A percentile compares a stretch with the other conserved stretches of the same genome.
These are phyloP conservation scores for Colletotrichum euphorbiae DNA, from an alignment of 2,329 filamentous ascomycete species.

Conservation along the genomic window DNA sequence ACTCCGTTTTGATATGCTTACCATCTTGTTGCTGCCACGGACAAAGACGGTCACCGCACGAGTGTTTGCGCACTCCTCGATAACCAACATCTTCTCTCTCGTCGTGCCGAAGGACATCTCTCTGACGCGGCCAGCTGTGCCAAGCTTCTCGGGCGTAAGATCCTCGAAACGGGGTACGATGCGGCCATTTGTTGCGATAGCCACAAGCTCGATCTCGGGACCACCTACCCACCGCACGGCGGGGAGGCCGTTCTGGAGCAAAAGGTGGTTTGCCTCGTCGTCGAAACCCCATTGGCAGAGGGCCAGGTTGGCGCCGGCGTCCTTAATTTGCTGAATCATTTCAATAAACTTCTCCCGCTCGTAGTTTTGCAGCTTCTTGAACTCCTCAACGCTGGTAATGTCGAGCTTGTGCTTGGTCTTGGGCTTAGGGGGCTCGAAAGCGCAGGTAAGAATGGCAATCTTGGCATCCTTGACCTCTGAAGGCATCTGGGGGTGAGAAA, in stretches of 20 bases:
- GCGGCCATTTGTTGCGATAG: conserved; percentile 96
- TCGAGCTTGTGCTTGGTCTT: conserved; percentile 99
- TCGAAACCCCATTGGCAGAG: conserved; percentile 99
- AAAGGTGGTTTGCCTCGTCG: conserved; percentile 96
- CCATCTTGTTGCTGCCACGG: conserved; percentile 99
- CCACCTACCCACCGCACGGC: conserved; percentile 98
- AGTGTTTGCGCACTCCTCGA: conserved; percentile 98
- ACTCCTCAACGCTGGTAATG: conserved; percentile 96
- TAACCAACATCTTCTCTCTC: conserved; percentile 98
- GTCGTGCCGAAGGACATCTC: conserved; percentile 98
- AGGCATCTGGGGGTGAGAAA: conserved; percentile 99
- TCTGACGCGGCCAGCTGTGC: conserved; percentile 86
- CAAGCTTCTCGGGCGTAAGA: conserved; percentile 89
- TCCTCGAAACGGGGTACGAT: conserved; percentile 99
- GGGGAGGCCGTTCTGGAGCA: conserved; percentile 95
- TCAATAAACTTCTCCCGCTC: conserved; percentile 96
- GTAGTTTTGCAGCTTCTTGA: conserved; percentile 96
- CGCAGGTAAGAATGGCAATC: conserved; percentile 96
- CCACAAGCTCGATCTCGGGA: conserved; percentile 97
- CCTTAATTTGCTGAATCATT: conserved; percentile 99
- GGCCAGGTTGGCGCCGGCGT: conserved; percentile 94
- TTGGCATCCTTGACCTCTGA: conserved; percentile 95
- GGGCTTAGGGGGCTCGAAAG: conserved; percentile 98
- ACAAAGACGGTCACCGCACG: conserved; percentile 97
- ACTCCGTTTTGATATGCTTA: conserved; percentile 55